phyloP scores from a whole-genome alignment of 2,329 filamentous ascomycete species.

The Apiospora malaysiana region DNA sequence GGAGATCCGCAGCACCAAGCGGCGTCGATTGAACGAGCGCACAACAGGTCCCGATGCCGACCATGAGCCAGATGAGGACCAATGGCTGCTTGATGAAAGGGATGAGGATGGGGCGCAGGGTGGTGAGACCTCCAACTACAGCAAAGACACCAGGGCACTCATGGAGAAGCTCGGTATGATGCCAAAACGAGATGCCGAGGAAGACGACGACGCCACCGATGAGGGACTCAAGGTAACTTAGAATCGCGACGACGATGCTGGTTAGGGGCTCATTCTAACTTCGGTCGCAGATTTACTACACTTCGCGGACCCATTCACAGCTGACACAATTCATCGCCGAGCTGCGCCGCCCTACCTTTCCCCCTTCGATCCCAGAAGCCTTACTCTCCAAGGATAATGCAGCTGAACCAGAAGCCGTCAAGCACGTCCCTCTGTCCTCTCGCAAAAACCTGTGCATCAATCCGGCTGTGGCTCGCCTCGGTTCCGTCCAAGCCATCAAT shows the following conservation, averaged over 20 bases:
- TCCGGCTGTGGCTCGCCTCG: slow-evolving; percentile 74
- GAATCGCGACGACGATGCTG: slow-evolving; percentile 30
- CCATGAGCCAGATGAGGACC: slow-evolving; percentile 60
- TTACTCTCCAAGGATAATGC: slow-evolving; percentile 36
- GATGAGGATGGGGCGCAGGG: slow-evolving; percentile 55
- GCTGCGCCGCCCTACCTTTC: slow-evolving; percentile 77
- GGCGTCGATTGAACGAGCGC: slow-evolving; percentile 50
- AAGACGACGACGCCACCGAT: slow-evolving; percentile 54
- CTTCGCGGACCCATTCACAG: slow-evolving; percentile 91
- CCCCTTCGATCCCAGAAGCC: slow-evolving; percentile 67
- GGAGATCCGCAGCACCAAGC: slow-evolving; percentile 56
- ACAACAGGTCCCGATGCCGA: slow-evolving; percentile 19
- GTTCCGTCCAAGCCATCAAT: slow-evolving; percentile 82
- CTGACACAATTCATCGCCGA: slow-evolving; percentile 87
- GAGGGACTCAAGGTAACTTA: slow-evolving; percentile 70
- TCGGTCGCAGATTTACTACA: slow-evolving; percentile 75
- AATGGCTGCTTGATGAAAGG: slow-evolving; percentile 75
- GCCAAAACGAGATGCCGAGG: slow-evolving; percentile 39
- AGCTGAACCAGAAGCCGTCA: slow-evolving; percentile 64
- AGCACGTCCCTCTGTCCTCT: slow-evolving; percentile 83
- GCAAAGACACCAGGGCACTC: slow-evolving; percentile 75
- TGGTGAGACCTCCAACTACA: slow-evolving; percentile 61
- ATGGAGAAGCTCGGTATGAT: slow-evolving; percentile 68
- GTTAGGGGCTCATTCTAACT: slow-evolving; percentile 19
- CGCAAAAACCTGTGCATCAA: slow-evolving; percentile 93